phyloP scores from a whole-genome alignment of 345 rosid species.

The Eucalyptus polyanthemos region DNA sequence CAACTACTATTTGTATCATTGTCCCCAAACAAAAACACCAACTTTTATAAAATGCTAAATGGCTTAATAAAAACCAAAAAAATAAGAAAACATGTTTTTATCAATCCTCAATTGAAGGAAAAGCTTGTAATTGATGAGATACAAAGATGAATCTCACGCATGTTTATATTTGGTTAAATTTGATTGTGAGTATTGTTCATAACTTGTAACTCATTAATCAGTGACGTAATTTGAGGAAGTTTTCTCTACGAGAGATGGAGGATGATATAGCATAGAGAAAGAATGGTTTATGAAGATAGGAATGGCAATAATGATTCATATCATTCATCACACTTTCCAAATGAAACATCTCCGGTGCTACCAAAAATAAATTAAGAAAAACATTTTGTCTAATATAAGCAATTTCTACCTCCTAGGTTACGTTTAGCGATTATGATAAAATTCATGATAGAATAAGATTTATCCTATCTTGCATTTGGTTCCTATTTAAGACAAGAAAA shows the following conservation, averaged over 20 bases:
- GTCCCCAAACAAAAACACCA: background rate
- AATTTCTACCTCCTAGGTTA: background rate
- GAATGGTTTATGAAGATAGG: background rate
- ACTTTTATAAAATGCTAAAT: too few relatives aligned
- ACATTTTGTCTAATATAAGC: rapidly evolving
- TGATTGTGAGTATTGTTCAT: background rate
- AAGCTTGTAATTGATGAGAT: background rate
- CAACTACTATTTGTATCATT: background rate
- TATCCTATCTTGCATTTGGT: too few relatives aligned
- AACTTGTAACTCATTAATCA: background rate
- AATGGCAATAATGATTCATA: background rate
- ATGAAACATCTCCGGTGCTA: background rate
- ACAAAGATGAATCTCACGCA: background rate
- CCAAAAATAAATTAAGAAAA: background rate
- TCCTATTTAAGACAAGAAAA: too few relatives aligned
- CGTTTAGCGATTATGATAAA: too few relatives aligned
- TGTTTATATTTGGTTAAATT: background rate
- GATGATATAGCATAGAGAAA: background rate
- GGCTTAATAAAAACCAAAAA: background rate
- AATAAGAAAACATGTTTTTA: background rate
- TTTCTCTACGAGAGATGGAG: background rate
- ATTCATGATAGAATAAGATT: too few relatives aligned
- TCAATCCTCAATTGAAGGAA: background rate
- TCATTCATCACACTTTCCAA: background rate
- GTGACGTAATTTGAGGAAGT: background rate